Evolutionary conservation across 805 yeast genomes (phyloP).

Genomic region (Candida schatavii): DNA sequence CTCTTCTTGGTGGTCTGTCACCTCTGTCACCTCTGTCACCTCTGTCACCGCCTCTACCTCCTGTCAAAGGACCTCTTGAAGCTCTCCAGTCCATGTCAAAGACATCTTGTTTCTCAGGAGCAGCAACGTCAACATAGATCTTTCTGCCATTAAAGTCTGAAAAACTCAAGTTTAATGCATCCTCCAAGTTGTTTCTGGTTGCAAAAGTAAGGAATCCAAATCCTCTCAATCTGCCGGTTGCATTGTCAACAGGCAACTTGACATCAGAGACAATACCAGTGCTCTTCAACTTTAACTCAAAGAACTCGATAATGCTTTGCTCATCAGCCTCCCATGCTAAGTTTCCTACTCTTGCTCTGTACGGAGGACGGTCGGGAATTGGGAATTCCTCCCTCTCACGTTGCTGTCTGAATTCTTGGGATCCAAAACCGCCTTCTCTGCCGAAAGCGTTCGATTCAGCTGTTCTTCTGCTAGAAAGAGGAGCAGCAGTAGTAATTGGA

Average conservation of each 20-base stretch:
- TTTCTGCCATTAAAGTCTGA: constrained; percentile 47
- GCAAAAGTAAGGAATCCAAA: constrained; percentile 54
- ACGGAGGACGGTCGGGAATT: constrained; percentile 90
- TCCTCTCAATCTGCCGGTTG: constrained; percentile 59
- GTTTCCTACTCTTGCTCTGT: constrained; percentile 82
- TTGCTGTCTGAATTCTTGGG: constrained; percentile 25
- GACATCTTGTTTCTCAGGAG: constrained; percentile 48
- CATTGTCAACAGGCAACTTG: constrained; percentile 68
- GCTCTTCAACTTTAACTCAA: constrained; percentile 55
- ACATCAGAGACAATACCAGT: constrained; percentile 55
- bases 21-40: constrained; percentile 17
- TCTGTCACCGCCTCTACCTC: constrained; percentile 10
- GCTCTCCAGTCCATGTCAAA: constrained; percentile 47
- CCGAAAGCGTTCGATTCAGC: constrained; percentile 8
- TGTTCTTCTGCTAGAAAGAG: constrained; percentile 12
- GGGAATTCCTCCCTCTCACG: constrained; percentile 70
- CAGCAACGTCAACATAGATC: constrained; percentile 56
- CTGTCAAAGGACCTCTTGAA: constrained; percentile 25
- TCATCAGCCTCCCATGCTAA: constrained; percentile 81
- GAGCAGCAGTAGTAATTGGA: constrained; percentile 30
- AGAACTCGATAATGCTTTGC: constrained; percentile 56
- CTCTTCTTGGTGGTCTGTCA: constrained; percentile 28
- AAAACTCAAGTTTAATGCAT: constrained; percentile 46
- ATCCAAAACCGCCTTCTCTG: constrained; percentile 10
- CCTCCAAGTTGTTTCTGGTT: constrained; percentile 46